Base-by-base conservation (phyloP, 106 monocot genomes). In the Apostasia ramifera region DNA sequence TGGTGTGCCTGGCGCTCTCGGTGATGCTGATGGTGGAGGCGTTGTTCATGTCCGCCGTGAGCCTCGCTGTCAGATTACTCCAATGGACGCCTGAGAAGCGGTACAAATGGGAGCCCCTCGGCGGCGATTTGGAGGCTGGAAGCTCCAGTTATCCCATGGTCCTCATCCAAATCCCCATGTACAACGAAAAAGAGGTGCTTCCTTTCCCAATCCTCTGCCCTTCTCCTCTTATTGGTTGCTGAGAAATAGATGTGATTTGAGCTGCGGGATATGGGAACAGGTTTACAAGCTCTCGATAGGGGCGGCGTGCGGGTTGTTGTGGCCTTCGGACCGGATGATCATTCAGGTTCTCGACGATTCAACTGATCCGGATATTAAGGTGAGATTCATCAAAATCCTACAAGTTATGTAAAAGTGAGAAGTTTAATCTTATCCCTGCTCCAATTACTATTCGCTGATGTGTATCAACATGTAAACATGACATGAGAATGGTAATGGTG, bases 311-410 rank as follows among this genome's bases (percentile, higher is more conserved):
- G 51, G n/a, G 48, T 66, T 84, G 8, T 44, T 57, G 4, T 88
- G 88, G 88, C 88, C 88, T 40, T 14, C 57, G 3, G 81, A 84
- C 44, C 57, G 84, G 40, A 40, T 88, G 37, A 79, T 88, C 40
- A 66, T 88, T 38, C 88, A 88, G 68, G 88, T 88, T n/a, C 73
- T 88, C 3, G 88, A 88, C 55, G 84, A 88, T 69, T 88, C 88
- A 2, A 88, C 88, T 2, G 84, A 88, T 44, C 65, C 56, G 9
- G 44, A 61, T 40, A 56, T 73, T 12, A 88, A 73, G 81, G 88
- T 88, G 48, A 65, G 65, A 65, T 47, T 65, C 43, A 26, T 47
- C 48, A 65, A 12, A 61, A 1, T 56, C 45, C 44, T 13, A 5
- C 62, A 1, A 62, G n/a, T 45, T 45, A 12, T 8, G 59, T 59